Conservation (phyloP, 1,139 yeast species). For the Suhomyces taliae region DNA sequence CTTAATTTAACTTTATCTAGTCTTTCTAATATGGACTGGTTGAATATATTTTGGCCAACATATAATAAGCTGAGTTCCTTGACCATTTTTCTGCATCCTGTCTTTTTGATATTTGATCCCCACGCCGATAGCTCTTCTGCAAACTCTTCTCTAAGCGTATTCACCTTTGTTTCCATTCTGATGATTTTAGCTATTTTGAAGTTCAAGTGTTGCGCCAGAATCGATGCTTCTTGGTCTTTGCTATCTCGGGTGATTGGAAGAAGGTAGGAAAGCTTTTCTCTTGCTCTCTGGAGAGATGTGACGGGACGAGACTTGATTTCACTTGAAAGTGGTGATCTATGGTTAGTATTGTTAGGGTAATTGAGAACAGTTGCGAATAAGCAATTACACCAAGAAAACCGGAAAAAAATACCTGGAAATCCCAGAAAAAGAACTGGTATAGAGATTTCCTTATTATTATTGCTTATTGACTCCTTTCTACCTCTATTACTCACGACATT, state of each 20-base stretch:
- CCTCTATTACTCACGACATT: background rate
- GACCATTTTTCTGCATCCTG: constrained; percentile 39
- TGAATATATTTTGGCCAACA: constrained; percentile 34
- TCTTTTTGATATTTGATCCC: constrained; percentile 38
- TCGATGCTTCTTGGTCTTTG: constrained; percentile 1
- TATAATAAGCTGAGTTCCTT: constrained; percentile 41
- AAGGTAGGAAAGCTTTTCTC: constrained; percentile 26
- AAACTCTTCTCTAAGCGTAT: constrained; percentile 35
- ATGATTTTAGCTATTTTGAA: constrained; percentile 32
- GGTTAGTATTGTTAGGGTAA: background rate
- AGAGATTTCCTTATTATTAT: no score
- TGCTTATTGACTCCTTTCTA: background rate
- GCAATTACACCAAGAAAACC: no score
- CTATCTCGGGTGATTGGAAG: background rate
- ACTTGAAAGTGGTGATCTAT: background rate
- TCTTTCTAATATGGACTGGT: constrained; percentile 34
- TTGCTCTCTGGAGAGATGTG: constrained; percentile 31
- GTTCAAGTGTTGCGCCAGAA: constrained; percentile 20
- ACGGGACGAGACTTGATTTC: constrained; percentile 23
- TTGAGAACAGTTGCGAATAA: no score
- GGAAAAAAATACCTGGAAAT: no score
- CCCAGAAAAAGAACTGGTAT: no score
- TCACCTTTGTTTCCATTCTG: constrained; percentile 32
- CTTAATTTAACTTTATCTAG: constrained; percentile 43
- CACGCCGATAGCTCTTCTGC: constrained; percentile 40